Base-by-base conservation (phyloP, 164 flowering plant species). In the Cinnamomum micranthum region DNA sequence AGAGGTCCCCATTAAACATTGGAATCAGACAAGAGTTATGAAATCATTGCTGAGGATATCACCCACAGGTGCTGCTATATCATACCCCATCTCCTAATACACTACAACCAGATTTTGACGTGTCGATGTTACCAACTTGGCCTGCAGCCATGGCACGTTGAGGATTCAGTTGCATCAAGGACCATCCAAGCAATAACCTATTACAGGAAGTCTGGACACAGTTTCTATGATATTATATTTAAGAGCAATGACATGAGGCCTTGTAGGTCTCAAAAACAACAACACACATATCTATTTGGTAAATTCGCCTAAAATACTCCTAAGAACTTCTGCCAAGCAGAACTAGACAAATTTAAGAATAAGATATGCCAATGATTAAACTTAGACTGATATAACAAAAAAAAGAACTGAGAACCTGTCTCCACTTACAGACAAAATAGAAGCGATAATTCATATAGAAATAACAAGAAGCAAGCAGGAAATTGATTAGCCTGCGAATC, bases 281-380 rank as follows among this genome's bases (percentile, higher is more conserved):
- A 22, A 0, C 15, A 50, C 22, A 14, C 13, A 27, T 1, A 41
- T 33, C 50, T 19, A 13, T 33, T 69, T 70, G 73, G n/a, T 70
- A 70, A 24, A 17, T 55, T 71, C 65, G 58, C 28, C 17, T 71
- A 35, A 71, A 55, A 15, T 55, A 10, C 65, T 71, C 65, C 64
- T 71, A 71, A 71, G 65, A 71, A 58, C 73, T 71, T 71, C 73
- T 58, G 73, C 73, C 65, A 31, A 58, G 23, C 20, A 67, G n/a
- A 27, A 15, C 6, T 15, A 67, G 70, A 67, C 70, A 67, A 64
- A 13, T n/a, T n/a, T 13, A 64, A 64, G 15, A 64, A n/a, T 14
- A 60, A 64, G 24, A 64, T 25, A 64, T 10, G 67, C 12, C 67
- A 25, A 64, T 64, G 67, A 64, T 4, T 64, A 41, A 41, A 41